These are phyloP conservation scores for Metschnikowia continentalis DNA, from an alignment of 805 yeast genomes.

Conservation along the genomic window DNA sequence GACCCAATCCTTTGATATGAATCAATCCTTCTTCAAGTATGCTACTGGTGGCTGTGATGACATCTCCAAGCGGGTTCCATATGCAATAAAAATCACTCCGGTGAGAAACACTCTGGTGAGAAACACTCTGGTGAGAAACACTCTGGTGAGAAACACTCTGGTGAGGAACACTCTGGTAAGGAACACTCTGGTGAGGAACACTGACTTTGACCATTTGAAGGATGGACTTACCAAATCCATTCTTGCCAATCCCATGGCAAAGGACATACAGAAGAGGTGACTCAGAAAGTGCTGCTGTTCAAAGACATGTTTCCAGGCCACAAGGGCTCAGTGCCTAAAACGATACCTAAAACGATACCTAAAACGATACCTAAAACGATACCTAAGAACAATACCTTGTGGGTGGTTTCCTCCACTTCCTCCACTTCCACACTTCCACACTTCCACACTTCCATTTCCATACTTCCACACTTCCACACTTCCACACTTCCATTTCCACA, in stretches of 20 bases:
- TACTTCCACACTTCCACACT: not conserved
- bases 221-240: conserved; percentile 87
- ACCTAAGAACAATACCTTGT: conserved; percentile 65
- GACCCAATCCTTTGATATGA: no score
- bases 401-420: conserved; percentile 34
- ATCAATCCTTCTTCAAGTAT: no score
- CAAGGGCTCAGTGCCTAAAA: conserved; percentile 53
- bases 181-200: conserved; percentile 63
- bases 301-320: conserved; percentile 53
- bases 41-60: conserved; percentile 15
- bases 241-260: conserved; percentile 60
- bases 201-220: conserved; percentile 83
- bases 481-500: no score
- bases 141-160: no score
- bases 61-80: conserved; percentile 54
- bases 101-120: no score
- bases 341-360: conserved; percentile 59
- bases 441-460: no score
- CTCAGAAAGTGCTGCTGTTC: conserved; percentile 63
- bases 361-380: no score
- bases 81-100: conserved; percentile 77
- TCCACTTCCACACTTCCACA: not conserved
- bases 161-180: conserved; percentile 38
- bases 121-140: no score
- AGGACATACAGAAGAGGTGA: conserved; percentile 34